Evolutionary conservation across 2,329 filamentous ascomycete genomes (phyloP).

Genomic region (Sordariomycetes sp.): DNA sequence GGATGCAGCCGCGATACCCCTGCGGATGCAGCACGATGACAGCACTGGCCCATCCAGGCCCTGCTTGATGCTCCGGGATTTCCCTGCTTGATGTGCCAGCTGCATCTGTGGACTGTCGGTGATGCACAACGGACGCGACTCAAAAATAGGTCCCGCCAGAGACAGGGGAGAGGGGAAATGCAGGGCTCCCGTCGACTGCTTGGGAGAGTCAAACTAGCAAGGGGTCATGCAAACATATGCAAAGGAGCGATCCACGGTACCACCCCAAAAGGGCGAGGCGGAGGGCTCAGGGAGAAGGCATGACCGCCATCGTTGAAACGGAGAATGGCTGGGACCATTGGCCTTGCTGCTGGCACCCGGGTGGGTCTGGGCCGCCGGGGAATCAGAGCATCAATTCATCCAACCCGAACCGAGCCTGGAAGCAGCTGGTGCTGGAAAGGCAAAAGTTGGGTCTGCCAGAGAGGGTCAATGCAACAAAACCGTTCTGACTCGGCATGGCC

Average conservation of each 20-base stretch:
- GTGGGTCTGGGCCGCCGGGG: not conserved
- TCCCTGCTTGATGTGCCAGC: not conserved
- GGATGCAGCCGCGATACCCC: not conserved
- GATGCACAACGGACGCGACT: not conserved
- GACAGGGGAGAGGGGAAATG: not conserved
- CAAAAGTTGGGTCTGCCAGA: not conserved
- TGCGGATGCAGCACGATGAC: not conserved
- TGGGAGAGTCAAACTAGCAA: not conserved
- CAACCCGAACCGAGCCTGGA: too few species aligned
- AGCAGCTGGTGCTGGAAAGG: too few species aligned
- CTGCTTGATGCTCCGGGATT: not conserved
- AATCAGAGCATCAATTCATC: not conserved
- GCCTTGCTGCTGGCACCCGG: not conserved
- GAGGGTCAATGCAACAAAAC: not conserved
- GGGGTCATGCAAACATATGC: not conserved
- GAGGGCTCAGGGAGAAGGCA: not conserved
- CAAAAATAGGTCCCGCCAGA: not conserved
- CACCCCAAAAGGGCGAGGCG: not conserved
- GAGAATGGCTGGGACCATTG: not conserved
- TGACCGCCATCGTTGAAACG: not conserved
- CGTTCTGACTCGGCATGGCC: not conserved
- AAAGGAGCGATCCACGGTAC: not conserved
- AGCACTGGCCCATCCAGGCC: not conserved
- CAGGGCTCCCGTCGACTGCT: not conserved
- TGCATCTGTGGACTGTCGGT: not conserved